phyloP scores from a whole-genome alignment of 129 eudicot genomes.

The Kitagawia praeruptora region DNA sequence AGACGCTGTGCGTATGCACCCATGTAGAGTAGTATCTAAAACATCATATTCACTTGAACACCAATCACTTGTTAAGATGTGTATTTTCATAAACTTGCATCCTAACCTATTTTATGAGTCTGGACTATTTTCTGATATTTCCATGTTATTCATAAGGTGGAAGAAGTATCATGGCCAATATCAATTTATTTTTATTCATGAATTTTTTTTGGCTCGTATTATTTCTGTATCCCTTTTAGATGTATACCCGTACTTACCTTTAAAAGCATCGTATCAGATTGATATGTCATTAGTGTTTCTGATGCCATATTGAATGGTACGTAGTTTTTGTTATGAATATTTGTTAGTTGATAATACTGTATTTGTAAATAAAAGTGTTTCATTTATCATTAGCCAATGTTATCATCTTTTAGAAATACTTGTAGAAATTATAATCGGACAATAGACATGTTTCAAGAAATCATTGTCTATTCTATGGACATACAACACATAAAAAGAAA shows the following conservation, averaged over 20 bases:
- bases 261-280: constrained; percentile 28
- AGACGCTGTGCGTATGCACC: neutral
- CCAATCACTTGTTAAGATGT: neutral
- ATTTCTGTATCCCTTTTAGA: neutral
- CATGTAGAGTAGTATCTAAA: neutral
- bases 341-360: too few relatives aligned
- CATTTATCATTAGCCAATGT: too few relatives aligned
- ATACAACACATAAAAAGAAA: too few relatives aligned
- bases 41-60: neutral
- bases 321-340: too few relatives aligned
- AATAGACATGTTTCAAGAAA: too few relatives aligned
- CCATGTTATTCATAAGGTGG: neutral
- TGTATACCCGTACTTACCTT: neutral
- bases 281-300: constrained; percentile 86
- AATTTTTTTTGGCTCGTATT: neutral
- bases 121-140: neutral
- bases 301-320: too few relatives aligned
- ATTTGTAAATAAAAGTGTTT: too few relatives aligned
- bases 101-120: neutral
- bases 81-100: neutral
- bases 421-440: too few relatives aligned
- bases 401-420: too few relatives aligned
- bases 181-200: neutral
- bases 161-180: neutral
- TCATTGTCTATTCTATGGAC: too few relatives aligned